Conservation (phyloP, 2,329 filamentous ascomycete species). For the Stagonosporopsis chrysanthemi region DNA sequence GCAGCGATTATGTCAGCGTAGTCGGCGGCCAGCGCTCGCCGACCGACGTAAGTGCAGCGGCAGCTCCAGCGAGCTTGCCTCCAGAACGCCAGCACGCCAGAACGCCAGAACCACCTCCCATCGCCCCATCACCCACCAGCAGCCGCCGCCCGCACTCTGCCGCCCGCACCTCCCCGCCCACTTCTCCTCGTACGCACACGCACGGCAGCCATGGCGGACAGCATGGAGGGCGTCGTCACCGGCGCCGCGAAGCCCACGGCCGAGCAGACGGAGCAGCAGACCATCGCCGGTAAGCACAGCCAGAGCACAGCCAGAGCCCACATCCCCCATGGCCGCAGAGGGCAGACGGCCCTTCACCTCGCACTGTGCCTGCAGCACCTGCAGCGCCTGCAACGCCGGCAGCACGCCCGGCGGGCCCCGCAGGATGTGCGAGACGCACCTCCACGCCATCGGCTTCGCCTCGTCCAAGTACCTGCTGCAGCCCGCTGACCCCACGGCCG, state of each 20-base stretch:
- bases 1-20: neutral
- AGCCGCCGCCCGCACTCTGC: neutral
- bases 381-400: constrained; percentile 30
- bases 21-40: neutral
- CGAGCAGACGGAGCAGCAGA: constrained; percentile 52
- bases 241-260: constrained; percentile 52
- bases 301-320: no score
- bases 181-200: constrained; percentile 16
- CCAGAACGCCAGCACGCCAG: neutral
- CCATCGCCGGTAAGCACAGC: constrained; percentile 48
- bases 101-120: constrained; percentile 25
- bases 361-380: constrained; percentile 25
- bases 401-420: constrained; percentile 26
- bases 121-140: neutral
- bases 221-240: constrained; percentile 58
- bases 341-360: constrained; percentile 31
- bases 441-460: constrained; percentile 40
- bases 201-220: constrained; percentile 55
- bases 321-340: neutral
- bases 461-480: constrained; percentile 39
- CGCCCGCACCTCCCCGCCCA: constrained; percentile 25
- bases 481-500: constrained; percentile 40
- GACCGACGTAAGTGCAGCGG: constrained; percentile 13
- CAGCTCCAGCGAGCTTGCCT: constrained; percentile 23
- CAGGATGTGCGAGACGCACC: constrained; percentile 41